Conservation (phyloP, 2,329 filamentous ascomycete genomes). For the Colletotrichum noveboracense region DNA sequence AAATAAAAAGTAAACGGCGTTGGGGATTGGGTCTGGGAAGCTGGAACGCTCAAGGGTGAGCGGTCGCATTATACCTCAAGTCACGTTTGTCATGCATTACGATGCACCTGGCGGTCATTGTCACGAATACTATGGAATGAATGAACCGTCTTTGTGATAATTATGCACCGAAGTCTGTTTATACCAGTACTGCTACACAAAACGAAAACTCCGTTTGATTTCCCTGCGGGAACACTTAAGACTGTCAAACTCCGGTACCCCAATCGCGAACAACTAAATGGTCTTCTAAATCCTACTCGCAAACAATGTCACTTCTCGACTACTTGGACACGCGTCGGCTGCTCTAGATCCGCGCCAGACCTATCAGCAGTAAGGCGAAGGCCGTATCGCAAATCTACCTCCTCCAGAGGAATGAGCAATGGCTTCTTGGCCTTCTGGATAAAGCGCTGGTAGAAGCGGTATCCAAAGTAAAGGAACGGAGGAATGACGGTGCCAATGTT, state of each 20-base stretch:
- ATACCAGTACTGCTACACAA: neutral
- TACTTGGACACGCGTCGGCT: neutral
- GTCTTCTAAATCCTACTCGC: neutral
- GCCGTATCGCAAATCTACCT: slow-evolving; percentile 28
- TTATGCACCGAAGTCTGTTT: neutral
- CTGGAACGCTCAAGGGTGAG: neutral
- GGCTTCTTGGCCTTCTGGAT: slow-evolving; percentile 3
- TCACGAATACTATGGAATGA: slow-evolving; percentile 3
- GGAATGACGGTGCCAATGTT: slow-evolving; percentile 33
- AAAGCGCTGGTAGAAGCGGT: slow-evolving; percentile 23
- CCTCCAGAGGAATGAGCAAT: slow-evolving; percentile 26
- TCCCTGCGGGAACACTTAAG: neutral
- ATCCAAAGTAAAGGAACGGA: slow-evolving; percentile 27
- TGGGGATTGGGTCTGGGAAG: slow-evolving; percentile 2
- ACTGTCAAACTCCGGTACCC: neutral
- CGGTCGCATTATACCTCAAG: slow-evolving; percentile 15
- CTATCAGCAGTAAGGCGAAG: slow-evolving; percentile 6
- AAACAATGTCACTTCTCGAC: neutral
- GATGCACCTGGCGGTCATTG: neutral
- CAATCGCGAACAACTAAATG: neutral
- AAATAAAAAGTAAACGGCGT: slow-evolving; percentile 1
- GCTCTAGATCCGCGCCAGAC: neutral
- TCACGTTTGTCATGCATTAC: slow-evolving; percentile 5
- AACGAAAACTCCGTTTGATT: neutral
- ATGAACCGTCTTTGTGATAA: neutral